Evolutionary conservation across 139 green algal genomes (phyloP), one percentile per base, ranked within the genome.

Genomic region (Chlorella vulgaris): DNA sequence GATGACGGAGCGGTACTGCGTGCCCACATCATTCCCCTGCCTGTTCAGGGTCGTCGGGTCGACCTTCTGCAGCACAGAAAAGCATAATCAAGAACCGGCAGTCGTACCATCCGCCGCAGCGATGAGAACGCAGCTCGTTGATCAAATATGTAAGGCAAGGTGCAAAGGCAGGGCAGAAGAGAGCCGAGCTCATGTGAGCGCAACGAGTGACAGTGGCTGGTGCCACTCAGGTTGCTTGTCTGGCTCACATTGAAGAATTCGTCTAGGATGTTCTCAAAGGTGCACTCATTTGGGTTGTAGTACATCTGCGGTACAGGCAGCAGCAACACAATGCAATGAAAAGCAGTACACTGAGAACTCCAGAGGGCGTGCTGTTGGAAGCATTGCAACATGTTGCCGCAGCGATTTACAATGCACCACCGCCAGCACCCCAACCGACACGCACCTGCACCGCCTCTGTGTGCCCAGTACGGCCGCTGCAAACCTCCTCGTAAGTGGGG

Each of bases 401-500:
- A n/a, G n/a, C n/a, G n/a, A n/a, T 15, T 58, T 58, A 58, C 47
- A 58, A 15, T 15, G 47, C 47, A 58, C 47, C 47, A 58, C 13
- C 10, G 47, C 13, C 47, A 58, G 13, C 13, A 10, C 15, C 13
- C 47, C 47, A 58, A 15, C 47, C 47, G 13, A 10, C 47, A 28
- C 35, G 24, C 39, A 88, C 82, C 78, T 91, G 85, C 22, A 92
- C 85, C 7, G 89, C 90, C 76, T 94, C 90, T 40, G 92, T 86
- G 69, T 98, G 94, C 1, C 94, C 95, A 1, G 94, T 97, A 28
- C 70, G 73, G 1, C 94, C 94, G n/a, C 62, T 88, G 89, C 93
- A 97, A 29, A 98, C 93, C n/a, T 88, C 80, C 76, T 97, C 90
- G 62, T 97, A 98, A 4, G 79, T 92, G 28, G 94, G 94, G 43